Conservation (phyloP, 2,329 filamentous ascomycete species). For the Xylaria sp. region DNA sequence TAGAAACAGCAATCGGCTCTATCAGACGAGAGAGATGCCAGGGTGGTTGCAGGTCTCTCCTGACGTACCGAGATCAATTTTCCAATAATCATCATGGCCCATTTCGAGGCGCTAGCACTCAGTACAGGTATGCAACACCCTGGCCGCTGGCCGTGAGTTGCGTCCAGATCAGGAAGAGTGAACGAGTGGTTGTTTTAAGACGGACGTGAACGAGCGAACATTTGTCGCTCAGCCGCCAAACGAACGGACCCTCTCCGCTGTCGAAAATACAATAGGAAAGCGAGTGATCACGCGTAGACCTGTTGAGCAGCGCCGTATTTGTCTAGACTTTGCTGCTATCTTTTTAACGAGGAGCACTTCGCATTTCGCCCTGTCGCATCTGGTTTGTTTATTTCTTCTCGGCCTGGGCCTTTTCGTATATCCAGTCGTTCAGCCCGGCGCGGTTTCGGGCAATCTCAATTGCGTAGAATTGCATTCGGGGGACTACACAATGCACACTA, state of each 20-base stretch:
- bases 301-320: background rate
- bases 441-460: slow-evolving; percentile 85
- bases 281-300: background rate
- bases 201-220: background rate
- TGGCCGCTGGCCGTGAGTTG: background rate
- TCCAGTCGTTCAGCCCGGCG: slow-evolving; percentile 93
- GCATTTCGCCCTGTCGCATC: background rate
- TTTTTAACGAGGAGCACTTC: background rate
- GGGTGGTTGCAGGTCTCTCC: background rate
- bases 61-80: slow-evolving; percentile 2
- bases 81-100: background rate
- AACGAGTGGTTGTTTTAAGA: background rate
- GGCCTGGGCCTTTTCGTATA: slow-evolving; percentile 84
- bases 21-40: background rate
- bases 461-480: slow-evolving; percentile 84
- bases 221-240: background rate
- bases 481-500: slow-evolving; percentile 55
- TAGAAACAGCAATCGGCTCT: background rate
- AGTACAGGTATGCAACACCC: background rate
- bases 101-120: background rate
- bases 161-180: background rate
- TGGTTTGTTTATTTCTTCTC: slow-evolving; percentile 55
- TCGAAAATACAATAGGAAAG: background rate
- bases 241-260: background rate
- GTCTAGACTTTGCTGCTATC: slow-evolving; percentile 14